Percentiles rank a stretch among this genome's conserved stretches.
Evolutionary conservation across 345 rosid genomes (phyloP).

Genomic region (Hypericum androsaemum): DNA sequence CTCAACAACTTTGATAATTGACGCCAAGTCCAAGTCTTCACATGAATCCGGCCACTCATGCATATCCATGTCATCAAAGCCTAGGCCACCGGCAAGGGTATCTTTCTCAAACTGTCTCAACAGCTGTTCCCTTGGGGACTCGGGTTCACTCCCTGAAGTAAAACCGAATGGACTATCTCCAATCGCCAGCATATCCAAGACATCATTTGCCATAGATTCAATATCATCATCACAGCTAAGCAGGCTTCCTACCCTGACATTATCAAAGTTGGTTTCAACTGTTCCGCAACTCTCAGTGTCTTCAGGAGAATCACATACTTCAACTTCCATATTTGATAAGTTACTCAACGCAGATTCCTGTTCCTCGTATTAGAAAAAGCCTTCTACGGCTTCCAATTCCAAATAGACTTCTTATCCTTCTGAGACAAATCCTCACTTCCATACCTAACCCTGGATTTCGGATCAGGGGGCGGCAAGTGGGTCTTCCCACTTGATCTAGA

Average conservation of each 20-base stretch:
- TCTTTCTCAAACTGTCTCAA: conserved; percentile 85
- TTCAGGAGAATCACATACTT: no score
- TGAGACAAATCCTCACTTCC: conserved; percentile 32
- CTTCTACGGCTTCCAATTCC: conserved; percentile 87
- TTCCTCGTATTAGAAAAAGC: conserved; percentile 56
- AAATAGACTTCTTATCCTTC: conserved; percentile 72
- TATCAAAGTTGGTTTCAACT: conserved; percentile 19
- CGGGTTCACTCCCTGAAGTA: conserved; percentile 76
- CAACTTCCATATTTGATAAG: no score
- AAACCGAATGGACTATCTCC: conserved; percentile 63
- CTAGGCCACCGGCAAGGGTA: conserved; percentile 40
- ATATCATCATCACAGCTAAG: conserved; percentile 43
- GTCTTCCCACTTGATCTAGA: conserved; percentile 38
- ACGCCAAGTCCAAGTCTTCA: conserved; percentile 41
- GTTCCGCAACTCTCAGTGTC: conserved; percentile 30
- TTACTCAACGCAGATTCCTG: no score
- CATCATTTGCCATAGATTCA: conserved; percentile 66
- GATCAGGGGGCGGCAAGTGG: conserved; percentile 20
- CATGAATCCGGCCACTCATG: conserved; percentile 28
- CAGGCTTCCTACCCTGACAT: conserved; percentile 28
- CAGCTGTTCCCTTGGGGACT: conserved; percentile 86
- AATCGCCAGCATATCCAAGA: conserved; percentile 71
- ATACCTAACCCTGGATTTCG: conserved; percentile 28
- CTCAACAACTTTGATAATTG: conserved; percentile 47
- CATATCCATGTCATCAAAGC: conserved; percentile 19